Evolutionary conservation across 2,329 filamentous ascomycete species (phyloP), one percentile per base, ranked within the genome.

Genomic region (Amylocarpus encephaloides): DNA sequence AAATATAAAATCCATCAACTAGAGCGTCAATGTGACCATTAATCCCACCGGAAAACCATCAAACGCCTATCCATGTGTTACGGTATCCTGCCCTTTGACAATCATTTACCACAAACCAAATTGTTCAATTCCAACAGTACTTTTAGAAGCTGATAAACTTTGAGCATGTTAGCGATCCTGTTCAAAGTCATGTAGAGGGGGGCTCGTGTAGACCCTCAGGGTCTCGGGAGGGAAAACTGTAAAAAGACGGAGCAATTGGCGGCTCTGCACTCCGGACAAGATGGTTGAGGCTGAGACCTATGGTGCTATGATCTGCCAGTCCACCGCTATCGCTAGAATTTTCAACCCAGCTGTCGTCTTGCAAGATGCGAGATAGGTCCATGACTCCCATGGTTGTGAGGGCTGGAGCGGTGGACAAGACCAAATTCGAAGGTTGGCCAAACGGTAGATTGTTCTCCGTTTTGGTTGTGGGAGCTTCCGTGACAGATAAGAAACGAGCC

Each of bases 351-450:
- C 67, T 66, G 54, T 80, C 78, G 47, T 82, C 77, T n/a, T 82
- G 69, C 2, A 83, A 64, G 1, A 83, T 68, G 11, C 79, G 73
- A 13, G 78, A 79, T 41, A 83, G 80, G 46, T 80, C 79, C 79
- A 83, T 83, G 61, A 82, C 79, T 13, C 76, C 73, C 7, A 70
- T 67, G 44, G 70, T 70, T 42, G 71, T 64, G 48, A 72, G 68
- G 2, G 73, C 69, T 2, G 69, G 61, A 3, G 64, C 62, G 9
- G 68, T 61, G 5, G 63, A 59, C 39, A 77, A 75, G 34, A 63
- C 65, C 66, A 75, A 73, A 36, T 78, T 74, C 29, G 76, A 69
- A 13, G 64, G 61, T 13, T 68, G 57, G 2, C 67, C 61, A n/a
- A 67, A 64, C 10, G 66, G 65, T 3, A 67, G 53, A 2, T 63